Conservation (phyloP, 768 basidiomycete genomes). For the Cantharellus anzutake region DNA sequence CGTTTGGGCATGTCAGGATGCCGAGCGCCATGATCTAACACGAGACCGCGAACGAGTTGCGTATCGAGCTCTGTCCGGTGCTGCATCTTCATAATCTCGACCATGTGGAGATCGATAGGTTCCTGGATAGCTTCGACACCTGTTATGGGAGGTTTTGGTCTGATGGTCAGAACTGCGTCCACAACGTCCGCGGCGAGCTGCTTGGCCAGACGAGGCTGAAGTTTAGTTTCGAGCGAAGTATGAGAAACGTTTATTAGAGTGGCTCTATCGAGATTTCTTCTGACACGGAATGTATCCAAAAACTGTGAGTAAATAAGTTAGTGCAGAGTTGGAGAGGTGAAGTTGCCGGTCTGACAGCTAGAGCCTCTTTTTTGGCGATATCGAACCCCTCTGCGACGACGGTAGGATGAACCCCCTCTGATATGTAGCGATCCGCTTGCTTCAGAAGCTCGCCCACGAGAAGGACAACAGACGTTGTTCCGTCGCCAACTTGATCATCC, state of each 20-base stretch:
- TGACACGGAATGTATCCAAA: constrained; percentile 75
- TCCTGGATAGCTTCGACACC: constrained; percentile 62
- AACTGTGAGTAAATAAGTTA: constrained; percentile 37
- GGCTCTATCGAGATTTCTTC: constrained; percentile 62
- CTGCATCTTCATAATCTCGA: constrained; percentile 99
- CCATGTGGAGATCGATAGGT: constrained; percentile 96
- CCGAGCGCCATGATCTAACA: constrained; percentile 90
- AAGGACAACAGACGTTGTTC: constrained; percentile 91
- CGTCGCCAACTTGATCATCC: constrained; percentile 98
- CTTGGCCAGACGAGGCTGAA: constrained; percentile 63
- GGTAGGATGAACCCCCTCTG: constrained; percentile 95
- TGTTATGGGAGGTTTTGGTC: constrained; percentile 36
- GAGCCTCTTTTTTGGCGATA: constrained; percentile 89
- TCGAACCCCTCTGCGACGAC: constrained; percentile 93
- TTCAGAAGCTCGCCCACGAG: constrained; percentile 91
- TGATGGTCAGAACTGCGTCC: constrained; percentile 84
- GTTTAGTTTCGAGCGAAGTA: constrained; percentile 91
- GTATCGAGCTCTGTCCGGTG: constrained; percentile 97
- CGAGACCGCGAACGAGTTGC: constrained; percentile 83
- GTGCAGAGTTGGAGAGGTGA: not conserved
- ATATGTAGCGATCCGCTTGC: constrained; percentile 94
- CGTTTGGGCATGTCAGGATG: constrained; percentile 99
- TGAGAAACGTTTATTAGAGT: constrained; percentile 85
- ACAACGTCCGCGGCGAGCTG: constrained; percentile 84
- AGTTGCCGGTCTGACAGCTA: constrained; percentile 38